These are phyloP conservation scores for Ottelia alismoides DNA, from an alignment of 106 monocot genomes.

Conservation along the genomic window DNA sequence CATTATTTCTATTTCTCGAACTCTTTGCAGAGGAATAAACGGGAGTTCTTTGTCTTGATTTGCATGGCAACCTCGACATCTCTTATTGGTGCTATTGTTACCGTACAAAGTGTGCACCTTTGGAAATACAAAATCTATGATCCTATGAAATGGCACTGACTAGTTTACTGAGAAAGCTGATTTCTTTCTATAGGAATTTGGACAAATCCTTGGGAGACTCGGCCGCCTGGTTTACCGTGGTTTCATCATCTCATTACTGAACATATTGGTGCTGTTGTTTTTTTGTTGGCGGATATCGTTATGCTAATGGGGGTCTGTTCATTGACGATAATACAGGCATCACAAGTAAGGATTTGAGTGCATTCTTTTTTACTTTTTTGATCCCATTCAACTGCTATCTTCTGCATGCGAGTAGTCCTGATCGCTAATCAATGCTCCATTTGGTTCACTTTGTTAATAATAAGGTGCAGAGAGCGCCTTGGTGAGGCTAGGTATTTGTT, in stretches of 20 bases:
- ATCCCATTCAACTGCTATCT: no score
- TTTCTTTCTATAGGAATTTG: constrained; percentile 61
- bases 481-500: no score
- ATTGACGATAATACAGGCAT: constrained; percentile 48
- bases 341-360: no score
- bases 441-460: no score
- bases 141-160: no score
- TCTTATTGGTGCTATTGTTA: constrained; percentile 30
- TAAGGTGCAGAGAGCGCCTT: no score
- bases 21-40: constrained; percentile 65
- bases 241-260: constrained; percentile 31
- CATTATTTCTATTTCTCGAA: no score
- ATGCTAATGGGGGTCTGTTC: constrained; percentile 33
- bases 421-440: no score
- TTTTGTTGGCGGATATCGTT: constrained; percentile 38
- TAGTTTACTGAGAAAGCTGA: no score
- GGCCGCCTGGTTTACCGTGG: constrained; percentile 42
- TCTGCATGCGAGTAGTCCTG: no score
- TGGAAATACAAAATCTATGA: no score
- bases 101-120: constrained; percentile 54
- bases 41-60: constrained; percentile 80
- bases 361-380: no score
- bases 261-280: constrained; percentile 52
- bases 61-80: constrained; percentile 50
- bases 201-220: constrained; percentile 34